Evolutionary conservation across 139 green algal genomes (phyloP), one percentile per base, ranked within the genome.

Genomic region (Chlorella sp.): DNA sequence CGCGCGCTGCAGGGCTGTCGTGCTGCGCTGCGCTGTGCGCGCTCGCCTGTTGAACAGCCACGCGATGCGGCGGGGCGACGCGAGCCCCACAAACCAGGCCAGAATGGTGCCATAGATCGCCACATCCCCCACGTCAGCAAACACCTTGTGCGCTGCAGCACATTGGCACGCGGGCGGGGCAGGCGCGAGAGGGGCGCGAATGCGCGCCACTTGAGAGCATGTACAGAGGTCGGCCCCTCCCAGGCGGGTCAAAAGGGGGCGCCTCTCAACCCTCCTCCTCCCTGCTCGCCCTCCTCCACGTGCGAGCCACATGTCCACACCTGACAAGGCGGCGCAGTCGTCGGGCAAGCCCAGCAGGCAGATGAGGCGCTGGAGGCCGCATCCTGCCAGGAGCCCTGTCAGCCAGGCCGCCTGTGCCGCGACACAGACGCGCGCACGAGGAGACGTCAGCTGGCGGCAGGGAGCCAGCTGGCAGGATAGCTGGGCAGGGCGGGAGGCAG

Each of bases 31-130:
- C n/a, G n/a, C n/a, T n/a, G n/a, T 25, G 58, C 58, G 25, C 11
- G 11, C 46, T 33, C 66, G 80, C 75, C 81, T 72, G 65, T 45
- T 71, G 60, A 79, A 80, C 48, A 88, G 67, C 73, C 74, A 88
- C 23, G 7, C 23, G 51, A 85, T 85, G 40, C 83, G 71, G 29
- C 76, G 23, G 23, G 42, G 51, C 3, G 70, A 50, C 17, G 69
- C 72, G 3, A 83, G 31, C 5, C 74, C 76, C 31, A 86, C 64
- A 48, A 87, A 83, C 83, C 83, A 88, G 9, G 71, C 80, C 69
- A 88, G 70, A 9, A 82, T 45, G 27, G 80, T 36, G 45, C 81
- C 82, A 59, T 80, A 87, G 21, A 87, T 66, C 31, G 71, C 29
- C 12, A 87, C 43, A 55, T 73, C 56, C 31, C 67, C 69, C 31